phyloP scores from a whole-genome alignment of 2,329 filamentous ascomycete genomes.

The Tolypocladium ovalisporum region DNA sequence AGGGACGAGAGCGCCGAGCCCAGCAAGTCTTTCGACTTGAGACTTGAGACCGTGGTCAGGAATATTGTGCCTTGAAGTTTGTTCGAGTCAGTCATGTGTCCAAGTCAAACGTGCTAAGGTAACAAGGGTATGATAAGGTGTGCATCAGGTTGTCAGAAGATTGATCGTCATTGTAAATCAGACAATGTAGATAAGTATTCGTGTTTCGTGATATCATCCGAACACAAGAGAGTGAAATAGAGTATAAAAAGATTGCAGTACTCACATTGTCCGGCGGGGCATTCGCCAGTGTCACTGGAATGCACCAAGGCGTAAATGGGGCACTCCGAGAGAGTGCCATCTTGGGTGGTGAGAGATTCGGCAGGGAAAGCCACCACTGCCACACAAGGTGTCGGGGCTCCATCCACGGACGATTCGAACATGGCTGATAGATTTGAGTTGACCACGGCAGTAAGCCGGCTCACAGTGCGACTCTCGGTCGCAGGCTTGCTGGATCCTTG shows the following conservation, averaged over 20 bases:
- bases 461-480: constrained; percentile 26
- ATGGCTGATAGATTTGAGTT: constrained; percentile 52
- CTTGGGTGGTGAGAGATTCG: constrained; percentile 27
- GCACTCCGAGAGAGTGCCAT: constrained; percentile 22
- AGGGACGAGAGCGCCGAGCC: constrained; percentile 30
- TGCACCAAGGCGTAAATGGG: constrained; percentile 59
- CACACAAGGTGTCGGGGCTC: constrained; percentile 63
- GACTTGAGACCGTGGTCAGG: constrained; percentile 23
- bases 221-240: constrained; percentile 32
- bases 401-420: constrained; percentile 64
- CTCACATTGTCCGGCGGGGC: constrained; percentile 83
- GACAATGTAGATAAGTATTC: constrained; percentile 99
- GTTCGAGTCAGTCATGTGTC: constrained; percentile 19
- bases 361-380: constrained; percentile 58
- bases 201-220: constrained; percentile 68
- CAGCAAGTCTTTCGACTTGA: constrained; percentile 24
- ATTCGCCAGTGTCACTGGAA: constrained; percentile 87
- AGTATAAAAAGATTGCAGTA: constrained; percentile 20
- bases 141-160: constrained; percentile 84
- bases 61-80: constrained; percentile 20
- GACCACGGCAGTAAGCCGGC: constrained; percentile 57
- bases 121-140: constrained; percentile 12
- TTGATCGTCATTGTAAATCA: constrained; percentile 82
- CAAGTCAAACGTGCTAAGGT: constrained; percentile 2
- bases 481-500: constrained; percentile 24